phyloP scores from a whole-genome alignment of 352 stramenopile genomes.

The Phytophthora hibernalis region DNA sequence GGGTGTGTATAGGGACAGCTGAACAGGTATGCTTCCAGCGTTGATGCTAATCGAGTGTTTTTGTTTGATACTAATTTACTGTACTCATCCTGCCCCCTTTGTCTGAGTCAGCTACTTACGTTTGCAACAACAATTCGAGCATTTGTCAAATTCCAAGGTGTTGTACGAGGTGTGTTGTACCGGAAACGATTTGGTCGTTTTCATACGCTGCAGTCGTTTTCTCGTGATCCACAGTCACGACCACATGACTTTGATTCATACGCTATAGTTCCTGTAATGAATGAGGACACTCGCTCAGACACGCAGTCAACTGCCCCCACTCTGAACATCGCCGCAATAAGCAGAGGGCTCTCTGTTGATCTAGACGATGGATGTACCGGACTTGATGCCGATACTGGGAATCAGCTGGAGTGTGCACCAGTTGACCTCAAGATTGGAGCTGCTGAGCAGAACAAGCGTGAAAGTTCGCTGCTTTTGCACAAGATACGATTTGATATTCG shows the following conservation, averaged over 20 bases:
- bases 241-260: background rate
- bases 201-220: background rate
- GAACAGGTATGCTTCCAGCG: constrained; percentile 47
- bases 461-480: constrained; percentile 2
- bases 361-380: background rate
- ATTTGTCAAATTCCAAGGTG: constrained; percentile 46
- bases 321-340: background rate
- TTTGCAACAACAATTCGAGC: constrained; percentile 35
- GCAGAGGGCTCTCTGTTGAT: background rate
- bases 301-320: background rate
- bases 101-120: constrained; percentile 32
- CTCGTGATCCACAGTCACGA: background rate
- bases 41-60: background rate
- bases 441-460: background rate
- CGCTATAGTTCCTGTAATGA: background rate
- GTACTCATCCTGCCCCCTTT: background rate
- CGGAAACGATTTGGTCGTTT: constrained; percentile 7
- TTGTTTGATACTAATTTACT: background rate
- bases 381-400: background rate
- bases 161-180: constrained; percentile 36
- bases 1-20: constrained; percentile 53
- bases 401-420: background rate
- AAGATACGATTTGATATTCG: constrained; percentile 42
- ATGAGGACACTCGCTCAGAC: background rate
- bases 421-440: background rate